Evolutionary conservation across 306 rosid species (phyloP), one percentile per base, ranked within the genome.

Genomic region (Medicago arabica): DNA sequence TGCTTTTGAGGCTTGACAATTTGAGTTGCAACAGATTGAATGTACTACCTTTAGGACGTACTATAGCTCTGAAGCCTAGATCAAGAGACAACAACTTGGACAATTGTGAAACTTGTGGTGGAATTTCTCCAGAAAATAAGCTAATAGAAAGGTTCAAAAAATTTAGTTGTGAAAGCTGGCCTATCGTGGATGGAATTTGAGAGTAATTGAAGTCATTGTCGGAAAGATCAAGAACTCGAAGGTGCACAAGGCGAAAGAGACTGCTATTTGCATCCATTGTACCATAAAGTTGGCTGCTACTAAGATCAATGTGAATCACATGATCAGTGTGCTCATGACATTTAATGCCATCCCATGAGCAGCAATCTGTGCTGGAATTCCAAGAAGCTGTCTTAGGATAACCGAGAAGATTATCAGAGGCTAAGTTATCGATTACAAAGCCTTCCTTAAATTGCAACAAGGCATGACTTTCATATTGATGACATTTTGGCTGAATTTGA

Each of bases 171-270:
- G 72, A 54, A 66, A 75, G 47, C 44, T 74, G 62, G 9, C 68
- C 76, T 67, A 81, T 44, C 39, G 14, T 67, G 2, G 79, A 31
- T 3, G 85, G 85, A 21, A 82, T 72, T 67, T 77, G 76, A 66
- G 85, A 82, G 71, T 57, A 15, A 18, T 58, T 77, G 72, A 82
- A 78, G 39, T 78, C 8, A 68, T 82, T 82, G 12, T 68, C 57
- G 9, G 80, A 15, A 60, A 82, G 80, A 61, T 69, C 57, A 23
- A 82, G 83, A 0, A 40, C 36, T 9, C 8, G 80, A 21, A 78
- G 80, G 8, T 43, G 61, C 1, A 18, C 11, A 10, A 75, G 79
- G 39, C 0, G 14, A 47, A 75, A 75, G 25, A 75, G 71, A 25
- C 3, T 75, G 50, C n/a, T 75, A 3, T 75, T 75, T 7, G 71